Evolutionary conservation across 139 green algal species (phyloP), one percentile per base, ranked within the genome.

Genomic region (Coelastrella sp.): DNA sequence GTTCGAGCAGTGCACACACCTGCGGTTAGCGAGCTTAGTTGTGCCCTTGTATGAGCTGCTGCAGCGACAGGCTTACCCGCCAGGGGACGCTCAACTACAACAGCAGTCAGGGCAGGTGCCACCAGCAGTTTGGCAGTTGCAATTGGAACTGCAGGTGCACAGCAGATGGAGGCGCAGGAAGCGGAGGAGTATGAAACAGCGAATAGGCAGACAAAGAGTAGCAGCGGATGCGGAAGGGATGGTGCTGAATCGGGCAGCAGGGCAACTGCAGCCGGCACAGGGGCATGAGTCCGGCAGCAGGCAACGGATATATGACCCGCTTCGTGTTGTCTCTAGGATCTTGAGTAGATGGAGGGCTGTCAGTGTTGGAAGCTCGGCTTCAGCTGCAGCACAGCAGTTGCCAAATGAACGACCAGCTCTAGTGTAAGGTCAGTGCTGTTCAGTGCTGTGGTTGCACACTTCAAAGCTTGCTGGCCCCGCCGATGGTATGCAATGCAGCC

Each of bases 121-220:
- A 9, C 78, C 78, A 25, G 35, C 56, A 35, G 78, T 84, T 19
- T 84, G 78, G 78, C 56, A 84, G 78, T 27, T 84, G 78, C 25
- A 84, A 19, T 20, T 84, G 78, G 78, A 84, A 49, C 17, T 84
- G 56, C 56, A 65, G 78, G 7, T 84, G 49, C 56, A 58, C 12
- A 27, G 19, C 49, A 84, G 78, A 65, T 35, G 35, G 9, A 58
- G 4, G 25, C 10, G 74, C 8, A 80, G 74, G 14, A 57, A 24
- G 14, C 10, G 25, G 14, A 57, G 25, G 7, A 58, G 25, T 5
- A 60, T 19, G 24, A 80, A 24, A 49, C 56, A 9, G 19, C 49
- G 11, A 12, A 12, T 1, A 56, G 7, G 11, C 6, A 4, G 68
- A 11, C 49, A 35, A 11, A 0, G 49, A n/a, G 74, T 8, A 11